Evolutionary conservation across 345 rosid species (phyloP), one percentile per base, ranked within the genome.

Genomic region (Conringia planisiliqua): DNA sequence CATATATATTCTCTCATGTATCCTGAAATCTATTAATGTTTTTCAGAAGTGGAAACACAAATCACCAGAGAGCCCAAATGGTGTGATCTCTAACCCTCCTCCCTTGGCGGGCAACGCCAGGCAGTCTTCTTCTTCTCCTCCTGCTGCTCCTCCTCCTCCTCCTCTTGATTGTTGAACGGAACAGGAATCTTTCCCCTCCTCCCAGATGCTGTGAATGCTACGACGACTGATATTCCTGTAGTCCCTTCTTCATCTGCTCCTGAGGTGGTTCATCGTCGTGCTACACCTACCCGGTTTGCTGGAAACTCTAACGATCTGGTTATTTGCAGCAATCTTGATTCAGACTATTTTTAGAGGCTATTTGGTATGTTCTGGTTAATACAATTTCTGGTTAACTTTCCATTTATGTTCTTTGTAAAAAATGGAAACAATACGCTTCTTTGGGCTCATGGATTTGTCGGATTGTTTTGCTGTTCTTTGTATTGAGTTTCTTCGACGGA

Each of bases 311-410:
- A 70, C 27, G 96, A 85, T 89, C 59, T n/a, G n/a, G n/a, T n/a
- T n/a, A n/a, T n/a, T n/a, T 0, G 94, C 97, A n/a, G 98, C 96
- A 4, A 86, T 92, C 76, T 82, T 81, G 81, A 90, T 95, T 82
- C 99, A 95, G 83, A 88, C 93, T 35, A 80, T 93, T 22, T 90
- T 92, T 78, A 86, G 98, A 68, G 94, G 92, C 43, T 89, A 90
- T 65, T 59, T 86, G 98, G 99, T 88, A 80, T 42, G 82, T 56
- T 48, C 52, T 30, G 6, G 6, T n/a, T 33, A 50, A 17, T 71
- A 12, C 20, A 16, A 50, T 42, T 1, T 10, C 10, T 51, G 13
- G 8, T 26, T 65, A 32, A 18, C 10, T 14, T n/a, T 9, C 2
- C 35, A 13, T 42, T 32, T 57, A 1, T 4, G 6, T 13, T 6